phyloP scores from a whole-genome alignment of 768 basidiomycete species.

The Dictyophora rubrovolvata region DNA sequence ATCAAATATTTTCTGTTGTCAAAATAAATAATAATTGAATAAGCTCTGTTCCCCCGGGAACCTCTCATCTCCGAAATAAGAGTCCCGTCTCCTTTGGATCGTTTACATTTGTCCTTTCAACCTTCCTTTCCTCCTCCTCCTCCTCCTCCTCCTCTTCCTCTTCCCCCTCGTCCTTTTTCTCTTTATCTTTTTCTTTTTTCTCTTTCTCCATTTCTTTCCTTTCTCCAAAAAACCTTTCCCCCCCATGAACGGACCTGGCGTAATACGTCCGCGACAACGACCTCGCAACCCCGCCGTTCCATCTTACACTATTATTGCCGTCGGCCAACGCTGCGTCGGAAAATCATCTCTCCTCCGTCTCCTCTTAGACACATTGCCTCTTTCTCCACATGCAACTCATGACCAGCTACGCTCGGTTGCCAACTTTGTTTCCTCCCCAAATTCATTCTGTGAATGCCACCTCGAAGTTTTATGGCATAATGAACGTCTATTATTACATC shows the following conservation, averaged over 20 bases:
- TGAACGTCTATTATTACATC: constrained; percentile 13
- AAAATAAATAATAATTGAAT: not conserved
- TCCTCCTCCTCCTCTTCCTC: not conserved
- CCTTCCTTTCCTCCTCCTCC: not conserved
- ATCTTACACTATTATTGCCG: constrained; percentile 66
- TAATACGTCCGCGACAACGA: not conserved
- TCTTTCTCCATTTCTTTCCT: not conserved
- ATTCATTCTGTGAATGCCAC: not conserved
- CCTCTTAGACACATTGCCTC: constrained; percentile 68
- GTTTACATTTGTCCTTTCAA: not conserved
- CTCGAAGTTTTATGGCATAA: not conserved
- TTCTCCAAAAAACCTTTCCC: not conserved
- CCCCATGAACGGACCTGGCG: not conserved
- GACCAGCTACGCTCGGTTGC: constrained; percentile 75
- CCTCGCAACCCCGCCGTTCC: constrained; percentile 21
- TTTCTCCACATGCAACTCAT: constrained; percentile 50
- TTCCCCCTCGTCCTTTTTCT: not conserved
- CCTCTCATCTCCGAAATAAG: not conserved
- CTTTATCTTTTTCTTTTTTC: not conserved
- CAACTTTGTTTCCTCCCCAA: constrained; percentile 41
- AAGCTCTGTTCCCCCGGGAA: not conserved
- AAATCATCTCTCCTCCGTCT: constrained; percentile 84
- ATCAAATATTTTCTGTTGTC: not conserved
- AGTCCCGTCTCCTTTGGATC: not conserved
- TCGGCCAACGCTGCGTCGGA: constrained; percentile 69